These are phyloP conservation scores for Nannochloropsis gaditana DNA, from an alignment of 108 stramenopile species.

Conservation along the genomic window DNA sequence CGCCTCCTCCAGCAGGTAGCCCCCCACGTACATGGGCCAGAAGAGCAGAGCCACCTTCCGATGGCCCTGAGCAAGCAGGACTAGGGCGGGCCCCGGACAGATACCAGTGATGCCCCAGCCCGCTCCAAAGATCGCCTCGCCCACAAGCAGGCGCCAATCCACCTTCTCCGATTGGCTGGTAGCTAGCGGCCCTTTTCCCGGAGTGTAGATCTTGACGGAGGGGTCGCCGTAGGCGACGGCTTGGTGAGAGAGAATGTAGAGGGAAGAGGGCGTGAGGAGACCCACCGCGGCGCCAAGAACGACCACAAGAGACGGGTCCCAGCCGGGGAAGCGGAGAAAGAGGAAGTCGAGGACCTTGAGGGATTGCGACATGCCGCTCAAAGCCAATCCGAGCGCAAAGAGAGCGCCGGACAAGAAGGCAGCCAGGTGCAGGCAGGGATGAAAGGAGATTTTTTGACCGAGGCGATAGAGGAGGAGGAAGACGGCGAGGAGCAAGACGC, in stretches of 20 bases:
- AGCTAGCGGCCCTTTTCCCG: neutral
- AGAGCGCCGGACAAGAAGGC: constrained; percentile 6
- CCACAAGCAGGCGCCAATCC: constrained; percentile 30
- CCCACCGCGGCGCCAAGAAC: constrained; percentile 64
- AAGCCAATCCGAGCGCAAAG: constrained; percentile 16
- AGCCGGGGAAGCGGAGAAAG: constrained; percentile 41
- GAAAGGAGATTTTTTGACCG: neutral
- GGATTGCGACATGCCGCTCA: constrained; percentile 13
- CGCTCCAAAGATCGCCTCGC: constrained; percentile 34
- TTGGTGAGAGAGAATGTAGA: neutral
- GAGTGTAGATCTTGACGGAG: neutral
- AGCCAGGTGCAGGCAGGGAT: constrained; percentile 11
- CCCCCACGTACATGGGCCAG: constrained; percentile 28
- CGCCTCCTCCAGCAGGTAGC: neutral
- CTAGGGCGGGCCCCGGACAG: constrained; percentile 43
- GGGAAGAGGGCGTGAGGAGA: neutral
- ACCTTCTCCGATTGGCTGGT: constrained; percentile 5
- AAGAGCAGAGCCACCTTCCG: constrained; percentile 22
- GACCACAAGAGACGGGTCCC: constrained; percentile 67
- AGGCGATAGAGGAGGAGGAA: neutral
- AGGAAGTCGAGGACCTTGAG: constrained; percentile 13
- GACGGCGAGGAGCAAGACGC: neutral
- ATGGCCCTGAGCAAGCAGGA: constrained; percentile 21
- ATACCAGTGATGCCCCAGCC: constrained; percentile 44
- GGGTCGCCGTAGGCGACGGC: neutral